Base-by-base conservation (phyloP, 345 rosid genomes). In the Eucalyptus tenuipes region DNA sequence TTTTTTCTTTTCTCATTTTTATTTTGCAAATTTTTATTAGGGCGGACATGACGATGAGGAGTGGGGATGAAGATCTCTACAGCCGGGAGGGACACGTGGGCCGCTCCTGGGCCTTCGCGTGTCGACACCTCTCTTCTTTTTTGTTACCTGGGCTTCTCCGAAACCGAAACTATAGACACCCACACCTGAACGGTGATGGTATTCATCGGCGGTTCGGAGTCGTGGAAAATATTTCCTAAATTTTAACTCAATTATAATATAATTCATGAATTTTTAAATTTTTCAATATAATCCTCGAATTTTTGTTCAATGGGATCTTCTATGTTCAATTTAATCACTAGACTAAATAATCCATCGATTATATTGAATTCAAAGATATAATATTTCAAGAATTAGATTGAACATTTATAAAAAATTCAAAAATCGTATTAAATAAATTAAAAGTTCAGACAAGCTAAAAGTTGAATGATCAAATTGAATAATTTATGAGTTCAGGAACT, bases 401-500 rank as follows among this genome's bases (percentile, higher is more conserved):
- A 8, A 4, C 0, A 55, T 59, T 27, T 59, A 59, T 7, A 0
- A 25, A 11, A 59, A 27, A 0, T 59, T 59, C 1, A 59, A 11
- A 1, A 27, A 1, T 1, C 0, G 12, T 0, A 59, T 59, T 27
- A 12, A 27, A 59, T 3, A 59, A 59, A 59, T 59, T 59, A 11
- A 25, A 27, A 5, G 0, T 59, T 27, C 2, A 13, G 0, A 0
- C 0, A 0, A 0, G 1, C 2, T 59, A 27, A 27, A 59, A 59
- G 4, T 59, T 11, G 0, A 27, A 59, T 0, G 7, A 59, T 59
- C 4, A 0, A 0, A 27, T 27, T 12, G 8, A 59, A 27, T 2
- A 27, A 59, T 3, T 59, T 59, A 27, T 25, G 13, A 59, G 0
- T 12, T 12, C 0, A 11, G 0, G 15, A 27, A 55, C 1, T 24